Conservation (phyloP, 2,329 filamentous ascomycete species). For the Diaporthe sp. region DNA sequence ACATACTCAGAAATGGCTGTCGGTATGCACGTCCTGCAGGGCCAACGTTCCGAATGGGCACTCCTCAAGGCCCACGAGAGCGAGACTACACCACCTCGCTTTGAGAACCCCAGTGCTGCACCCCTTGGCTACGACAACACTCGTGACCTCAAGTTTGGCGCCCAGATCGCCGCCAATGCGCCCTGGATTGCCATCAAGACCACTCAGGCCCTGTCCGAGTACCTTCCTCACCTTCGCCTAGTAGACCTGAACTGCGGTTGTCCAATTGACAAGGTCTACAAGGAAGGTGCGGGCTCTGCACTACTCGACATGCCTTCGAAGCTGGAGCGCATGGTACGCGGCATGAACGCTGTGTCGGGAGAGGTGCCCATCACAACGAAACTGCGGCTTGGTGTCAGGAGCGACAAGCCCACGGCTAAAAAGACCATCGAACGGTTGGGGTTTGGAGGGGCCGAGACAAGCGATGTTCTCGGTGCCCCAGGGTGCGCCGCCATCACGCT, state of each 20-base stretch:
- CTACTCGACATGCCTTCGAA: constrained; percentile 91
- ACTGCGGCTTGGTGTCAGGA: constrained; percentile 91
- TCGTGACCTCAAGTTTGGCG: constrained; percentile 89
- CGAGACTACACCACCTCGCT: constrained; percentile 80
- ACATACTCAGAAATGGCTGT: constrained; percentile 99
- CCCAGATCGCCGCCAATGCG: constrained; percentile 92
- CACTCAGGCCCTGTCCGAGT: constrained; percentile 82
- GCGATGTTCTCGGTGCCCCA: constrained; percentile 78
- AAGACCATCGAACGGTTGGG: constrained; percentile 87
- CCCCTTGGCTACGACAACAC: constrained; percentile 82
- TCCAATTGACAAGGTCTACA: constrained; percentile 94
- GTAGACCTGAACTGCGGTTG: constrained; percentile 98
- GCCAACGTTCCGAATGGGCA: constrained; percentile 93
- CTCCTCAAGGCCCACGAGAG: constrained; percentile 92
- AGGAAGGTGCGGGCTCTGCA: constrained; percentile 89
- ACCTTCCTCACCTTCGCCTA: constrained; percentile 86
- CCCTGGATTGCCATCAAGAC: constrained; percentile 92
- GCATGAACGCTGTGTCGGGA: constrained; percentile 94
- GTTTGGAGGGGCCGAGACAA: constrained; percentile 81
- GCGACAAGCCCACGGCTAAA: constrained; percentile 82
- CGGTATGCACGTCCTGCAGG: constrained; percentile 89
- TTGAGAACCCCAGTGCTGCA: constrained; percentile 64
- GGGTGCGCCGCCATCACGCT: constrained; percentile 96
- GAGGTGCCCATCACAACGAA: constrained; percentile 95
- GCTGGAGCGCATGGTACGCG: constrained; percentile 92